Base-by-base conservation (phyloP, 164 flowering plant genomes). In the Berberis thunbergii region DNA sequence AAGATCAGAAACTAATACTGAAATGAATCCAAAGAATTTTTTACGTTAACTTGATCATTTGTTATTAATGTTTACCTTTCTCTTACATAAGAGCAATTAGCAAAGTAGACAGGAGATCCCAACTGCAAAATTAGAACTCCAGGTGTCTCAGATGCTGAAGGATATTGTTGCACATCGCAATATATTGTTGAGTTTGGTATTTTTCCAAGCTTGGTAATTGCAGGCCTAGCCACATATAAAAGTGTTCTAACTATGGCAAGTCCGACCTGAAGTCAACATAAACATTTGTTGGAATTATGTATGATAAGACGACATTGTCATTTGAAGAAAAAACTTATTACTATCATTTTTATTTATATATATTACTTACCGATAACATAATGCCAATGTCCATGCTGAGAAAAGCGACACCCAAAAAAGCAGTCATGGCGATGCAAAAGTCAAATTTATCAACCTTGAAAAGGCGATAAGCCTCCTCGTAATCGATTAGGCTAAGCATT, bases 391-490 rank as follows among this genome's bases (percentile, higher is more conserved):
- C 88, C 50, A 89, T 96, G 2, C 96, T 89, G 68, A 87, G 78
- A 65, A 92, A 88, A 43, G 89, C 67, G 52, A 89, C 96, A 9
- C 96, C 96, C 6, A 92, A 74, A 67, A 92, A 92, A 0, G 98
- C 95, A 61, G 80, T 78, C 7, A 88, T n/a, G 73, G 86, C 70
- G 38, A 86, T 88, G 2, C 87, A 0, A 65, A 92, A 92, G 49
- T 92, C 96, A 41, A 80, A 80, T 67, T 89, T 92, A 67, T 89
- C 98, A 11, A 89, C 73, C 79, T 87, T 89, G 91, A 92, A 89
- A 39, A 92, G 69, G 42, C 68, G 74, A 54, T 68, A 77, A 7
- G 89, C 90, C 5, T 96, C 86, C 4, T 90, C 91, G 59, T 85
- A 58, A 59, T 92, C 96, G 9, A 92, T 88, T 57, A 92, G 86